Conservation (phyloP, 441 rosid genomes). For the Euphorbia celastroides region DNA sequence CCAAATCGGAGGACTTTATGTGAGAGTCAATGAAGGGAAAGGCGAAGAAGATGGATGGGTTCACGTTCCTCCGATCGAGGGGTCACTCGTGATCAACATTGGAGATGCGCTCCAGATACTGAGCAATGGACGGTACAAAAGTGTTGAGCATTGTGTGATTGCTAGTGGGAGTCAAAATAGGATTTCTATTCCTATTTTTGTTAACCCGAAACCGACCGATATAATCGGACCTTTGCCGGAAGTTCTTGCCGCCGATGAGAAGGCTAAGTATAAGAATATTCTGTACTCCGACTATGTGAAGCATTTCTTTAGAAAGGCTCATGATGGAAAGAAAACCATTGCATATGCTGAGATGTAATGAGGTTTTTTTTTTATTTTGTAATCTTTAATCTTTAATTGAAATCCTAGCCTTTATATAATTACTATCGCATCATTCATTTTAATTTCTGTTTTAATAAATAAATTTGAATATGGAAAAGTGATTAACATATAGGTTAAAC, state of each 20-base stretch:
- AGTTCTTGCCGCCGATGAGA: background rate
- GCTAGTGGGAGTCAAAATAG: conserved; percentile 15
- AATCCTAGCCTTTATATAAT: no score
- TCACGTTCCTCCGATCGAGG: conserved; percentile 22
- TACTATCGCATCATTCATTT: no score
- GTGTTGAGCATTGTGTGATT: conserved; percentile 22
- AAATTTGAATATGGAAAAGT: no score
- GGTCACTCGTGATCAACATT: conserved; percentile 25
- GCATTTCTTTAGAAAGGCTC: conserved; percentile 17
- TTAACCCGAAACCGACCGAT: conserved; percentile 9
- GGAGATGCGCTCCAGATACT: conserved; percentile 29
- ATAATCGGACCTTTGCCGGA: conserved; percentile 15
- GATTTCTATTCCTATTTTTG: conserved; percentile 8
- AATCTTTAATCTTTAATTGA: no score
- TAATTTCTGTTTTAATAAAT: no score
- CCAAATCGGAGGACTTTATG: conserved; percentile 33
- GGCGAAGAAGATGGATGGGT: conserved; percentile 20
- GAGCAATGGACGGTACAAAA: conserved; percentile 29
- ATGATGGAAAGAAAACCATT: conserved; percentile 14
- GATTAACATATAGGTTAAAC: no score
- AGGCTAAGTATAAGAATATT: conserved; percentile 7
- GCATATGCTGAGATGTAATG: conserved; percentile 1
- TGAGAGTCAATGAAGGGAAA: conserved; percentile 15
- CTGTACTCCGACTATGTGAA: conserved; percentile 12
- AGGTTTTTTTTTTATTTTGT: no score